A percentile compares a stretch with the other conserved stretches of the same genome.
Conservation (phyloP, 139 green algal species). For the Micractinium conductrix region DNA sequence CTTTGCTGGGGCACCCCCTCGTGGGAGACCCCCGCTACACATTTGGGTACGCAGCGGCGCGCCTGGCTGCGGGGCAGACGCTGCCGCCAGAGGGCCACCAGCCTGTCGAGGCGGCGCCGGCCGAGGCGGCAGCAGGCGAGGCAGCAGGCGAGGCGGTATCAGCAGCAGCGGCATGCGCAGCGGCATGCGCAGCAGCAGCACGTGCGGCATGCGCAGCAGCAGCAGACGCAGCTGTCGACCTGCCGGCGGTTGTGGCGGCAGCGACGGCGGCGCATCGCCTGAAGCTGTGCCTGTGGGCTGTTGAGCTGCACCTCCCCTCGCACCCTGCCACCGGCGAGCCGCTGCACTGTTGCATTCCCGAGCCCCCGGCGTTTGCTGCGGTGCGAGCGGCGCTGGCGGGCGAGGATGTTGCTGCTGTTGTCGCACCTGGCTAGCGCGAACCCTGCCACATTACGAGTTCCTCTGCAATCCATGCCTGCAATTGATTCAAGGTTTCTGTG, state of each 20-base stretch:
- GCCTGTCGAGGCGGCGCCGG: background rate
- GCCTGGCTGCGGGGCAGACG: background rate
- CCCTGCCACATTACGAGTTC: too few relatives aligned
- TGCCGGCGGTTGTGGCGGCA: background rate
- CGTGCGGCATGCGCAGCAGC: background rate
- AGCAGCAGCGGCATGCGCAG: background rate
- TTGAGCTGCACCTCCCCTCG: slow-evolving; percentile 25
- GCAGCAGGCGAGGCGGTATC: background rate
- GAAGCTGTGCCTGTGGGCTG: slow-evolving; percentile 46
- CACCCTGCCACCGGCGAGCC: slow-evolving; percentile 40
- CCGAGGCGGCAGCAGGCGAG: background rate
- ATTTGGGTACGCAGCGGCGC: slow-evolving; percentile 31
- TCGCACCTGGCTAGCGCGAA: too few relatives aligned
- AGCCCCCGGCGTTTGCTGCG: slow-evolving; percentile 28
- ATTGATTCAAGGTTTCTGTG: too few relatives aligned
- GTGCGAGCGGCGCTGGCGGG: background rate
- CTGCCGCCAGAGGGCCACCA: background rate
- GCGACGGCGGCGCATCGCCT: background rate
- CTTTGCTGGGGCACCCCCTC: slow-evolving; percentile 64
- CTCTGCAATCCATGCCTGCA: too few relatives aligned
- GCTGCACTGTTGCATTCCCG: slow-evolving; percentile 32
- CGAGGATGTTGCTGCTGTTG: too few relatives aligned
- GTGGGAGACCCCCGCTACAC: slow-evolving; percentile 67
- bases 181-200: background rate
- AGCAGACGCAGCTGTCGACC: background rate